These are phyloP conservation scores for Camelina laxa DNA, from an alignment of 345 rosid genomes.

Conservation along the genomic window DNA sequence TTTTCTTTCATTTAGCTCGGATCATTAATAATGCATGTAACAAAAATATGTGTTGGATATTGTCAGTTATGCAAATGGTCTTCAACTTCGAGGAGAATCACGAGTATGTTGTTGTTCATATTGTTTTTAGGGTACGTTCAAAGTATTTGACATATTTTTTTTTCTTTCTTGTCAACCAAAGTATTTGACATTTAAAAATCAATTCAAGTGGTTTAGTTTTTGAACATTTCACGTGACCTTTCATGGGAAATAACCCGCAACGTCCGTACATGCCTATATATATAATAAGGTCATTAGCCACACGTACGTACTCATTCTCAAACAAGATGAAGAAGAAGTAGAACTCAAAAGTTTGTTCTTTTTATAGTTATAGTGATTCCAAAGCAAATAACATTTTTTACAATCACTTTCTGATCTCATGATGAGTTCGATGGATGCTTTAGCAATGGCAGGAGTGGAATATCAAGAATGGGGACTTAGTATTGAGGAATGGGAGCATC, in stretches of 20 bases:
- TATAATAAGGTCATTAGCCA: slow-evolving; percentile 29
- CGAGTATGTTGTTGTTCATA: slow-evolving; percentile 33
- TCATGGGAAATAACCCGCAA: background rate
- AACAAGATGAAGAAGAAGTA: slow-evolving; percentile 1
- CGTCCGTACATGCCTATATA: slow-evolving; percentile 30
- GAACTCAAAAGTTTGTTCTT: background rate
- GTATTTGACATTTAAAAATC: slow-evolving; percentile 21
- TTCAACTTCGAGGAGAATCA: slow-evolving; percentile 23
- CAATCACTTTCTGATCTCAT: background rate
- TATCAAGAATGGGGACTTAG: slow-evolving; percentile 46
- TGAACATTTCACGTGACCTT: slow-evolving; percentile 30
- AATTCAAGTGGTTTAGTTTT: slow-evolving; percentile 29
- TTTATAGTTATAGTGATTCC: background rate
- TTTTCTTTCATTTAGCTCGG: background rate
- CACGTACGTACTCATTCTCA: slow-evolving; percentile 26
- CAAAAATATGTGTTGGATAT: background rate
- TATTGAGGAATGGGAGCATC: slow-evolving; percentile 47
- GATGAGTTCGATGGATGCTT: slow-evolving; percentile 49
- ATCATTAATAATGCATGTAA: background rate
- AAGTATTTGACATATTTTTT: background rate
- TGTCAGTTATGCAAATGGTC: slow-evolving; percentile 15
- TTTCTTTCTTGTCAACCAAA: background rate
- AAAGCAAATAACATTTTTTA: slow-evolving; percentile 22
- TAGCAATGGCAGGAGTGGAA: slow-evolving; percentile 56
- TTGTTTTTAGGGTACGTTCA: background rate